Evolutionary conservation across 2,329 filamentous ascomycete species (phyloP).

Genomic region (Plenodomus biglobosus): DNA sequence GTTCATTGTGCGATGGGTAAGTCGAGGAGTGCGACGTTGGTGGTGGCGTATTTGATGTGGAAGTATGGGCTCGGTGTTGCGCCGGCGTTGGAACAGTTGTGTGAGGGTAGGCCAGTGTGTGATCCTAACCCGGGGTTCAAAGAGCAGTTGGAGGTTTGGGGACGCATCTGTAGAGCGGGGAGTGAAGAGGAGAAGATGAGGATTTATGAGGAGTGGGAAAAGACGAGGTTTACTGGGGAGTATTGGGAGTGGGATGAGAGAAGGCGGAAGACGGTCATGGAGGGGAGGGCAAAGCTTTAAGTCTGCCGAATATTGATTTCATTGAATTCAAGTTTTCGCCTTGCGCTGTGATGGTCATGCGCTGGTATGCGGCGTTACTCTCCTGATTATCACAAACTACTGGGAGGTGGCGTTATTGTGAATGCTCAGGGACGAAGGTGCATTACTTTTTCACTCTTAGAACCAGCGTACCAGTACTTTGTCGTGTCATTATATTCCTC

Average conservation of each 20-base stretch:
- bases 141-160: constrained; percentile 37
- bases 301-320: neutral
- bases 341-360: no score
- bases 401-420: no score
- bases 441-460: no score
- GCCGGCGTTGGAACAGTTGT: constrained; percentile 30
- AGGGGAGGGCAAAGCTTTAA: neutral
- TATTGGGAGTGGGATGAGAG: constrained; percentile 43
- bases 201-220: constrained; percentile 41
- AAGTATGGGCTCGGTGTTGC: constrained; percentile 21
- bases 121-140: constrained; percentile 41
- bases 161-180: constrained; percentile 26
- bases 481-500: no score
- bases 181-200: constrained; percentile 18
- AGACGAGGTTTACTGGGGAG: constrained; percentile 37
- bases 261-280: neutral
- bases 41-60: constrained; percentile 40
- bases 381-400: no score
- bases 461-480: no score
- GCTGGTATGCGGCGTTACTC: no score
- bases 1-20: constrained; percentile 44
- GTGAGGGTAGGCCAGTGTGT: constrained; percentile 38
- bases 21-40: constrained; percentile 34
- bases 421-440: no score
- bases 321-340: no score